Base-by-base conservation (phyloP, 441 rosid species). In the Biscutella auriculata region DNA sequence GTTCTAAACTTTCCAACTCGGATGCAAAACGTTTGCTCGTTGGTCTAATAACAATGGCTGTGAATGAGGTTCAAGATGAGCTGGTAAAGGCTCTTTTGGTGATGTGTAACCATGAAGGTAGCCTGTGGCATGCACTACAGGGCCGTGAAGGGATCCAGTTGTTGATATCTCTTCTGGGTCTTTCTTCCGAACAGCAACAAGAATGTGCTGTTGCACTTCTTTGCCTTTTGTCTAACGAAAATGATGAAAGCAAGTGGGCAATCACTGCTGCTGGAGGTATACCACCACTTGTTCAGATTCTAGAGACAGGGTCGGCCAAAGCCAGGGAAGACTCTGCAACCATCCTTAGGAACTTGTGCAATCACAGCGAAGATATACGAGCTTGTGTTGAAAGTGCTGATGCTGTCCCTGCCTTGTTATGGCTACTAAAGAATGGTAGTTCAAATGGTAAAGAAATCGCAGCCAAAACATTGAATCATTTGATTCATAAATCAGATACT, bases 261-360 rank as follows among this genome's bases (percentile, higher is more conserved):
- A 91, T 95, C 73, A 95, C 99, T 48, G 99, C 99, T 65, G 99
- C 99, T 69, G 99, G 98, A 82, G 99, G 99, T 52, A 95, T 95
- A 73, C 99, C 99, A 73, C 99, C 99, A 9, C 95, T 95, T 48
- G 99, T 95, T 68, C 99, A 86, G 68, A 91, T 95, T 76, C 76
- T 95, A 48, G 99, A 95, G 83, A 86, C 89, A 33, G 99, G 99
- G 10, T 95, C 98, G 48, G 93, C 82, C 50, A 95, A 86, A 80
- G 97, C 98, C 57, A 91, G 87, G 82, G 99, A 95, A 78, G 97
- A 95, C 73, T 88, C 99, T 30, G 99, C 99, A 49, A 76, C 85
- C 39, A 95, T 91, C 76, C 95, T 91, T 57, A 74, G 97, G 76
- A 95, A 95, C 71, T 80, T 95, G 36, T 95, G 99, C 80, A 86